phyloP scores from a whole-genome alignment of 805 yeast genomes.

The Saturnispora silvae region DNA sequence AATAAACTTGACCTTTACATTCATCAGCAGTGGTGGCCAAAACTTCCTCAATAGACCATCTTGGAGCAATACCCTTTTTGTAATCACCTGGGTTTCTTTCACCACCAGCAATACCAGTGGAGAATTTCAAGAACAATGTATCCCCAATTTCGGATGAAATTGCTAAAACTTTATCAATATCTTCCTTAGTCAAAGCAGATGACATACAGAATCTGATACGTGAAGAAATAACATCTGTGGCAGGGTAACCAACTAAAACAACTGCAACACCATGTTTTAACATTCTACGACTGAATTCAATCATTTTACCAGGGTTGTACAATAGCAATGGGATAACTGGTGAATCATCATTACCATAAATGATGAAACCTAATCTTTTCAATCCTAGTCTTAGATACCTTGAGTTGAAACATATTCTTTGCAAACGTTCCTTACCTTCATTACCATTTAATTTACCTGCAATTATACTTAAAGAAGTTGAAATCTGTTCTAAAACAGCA shows the following conservation, averaged over 20 bases:
- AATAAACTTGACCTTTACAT: constrained; percentile 26
- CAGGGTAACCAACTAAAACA: constrained; percentile 96
- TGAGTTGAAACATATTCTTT: constrained; percentile 92
- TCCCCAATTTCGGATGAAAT: constrained; percentile 75
- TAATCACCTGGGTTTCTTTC: constrained; percentile 43
- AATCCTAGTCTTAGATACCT: constrained; percentile 86
- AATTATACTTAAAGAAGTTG: constrained; percentile 67
- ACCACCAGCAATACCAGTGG: constrained; percentile 67
- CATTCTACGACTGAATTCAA: constrained; percentile 78
- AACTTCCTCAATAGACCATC: constrained; percentile 74
- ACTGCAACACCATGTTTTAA: constrained; percentile 77
- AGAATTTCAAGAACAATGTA: constrained; percentile 58
- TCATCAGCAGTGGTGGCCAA: constrained; percentile 63
- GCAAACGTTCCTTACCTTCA: constrained; percentile 84
- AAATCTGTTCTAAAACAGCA: constrained; percentile 81
- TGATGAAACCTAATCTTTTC: constrained; percentile 86
- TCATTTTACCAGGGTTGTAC: constrained; percentile 90
- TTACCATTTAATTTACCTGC: constrained; percentile 80
- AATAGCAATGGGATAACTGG: constrained; percentile 88
- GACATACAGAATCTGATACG: constrained; percentile 91
- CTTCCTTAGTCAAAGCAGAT: constrained; percentile 86
- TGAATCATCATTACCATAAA: constrained; percentile 90
- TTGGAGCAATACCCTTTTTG: constrained; percentile 44
- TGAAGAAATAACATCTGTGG: constrained; percentile 83
- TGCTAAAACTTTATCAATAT: constrained; percentile 68